Percentiles rank a stretch among this genome's conserved stretches.
These are phyloP conservation scores for Fraxinus velutina DNA, from an alignment of 305 asterid genomes.

Conservation along the genomic window DNA sequence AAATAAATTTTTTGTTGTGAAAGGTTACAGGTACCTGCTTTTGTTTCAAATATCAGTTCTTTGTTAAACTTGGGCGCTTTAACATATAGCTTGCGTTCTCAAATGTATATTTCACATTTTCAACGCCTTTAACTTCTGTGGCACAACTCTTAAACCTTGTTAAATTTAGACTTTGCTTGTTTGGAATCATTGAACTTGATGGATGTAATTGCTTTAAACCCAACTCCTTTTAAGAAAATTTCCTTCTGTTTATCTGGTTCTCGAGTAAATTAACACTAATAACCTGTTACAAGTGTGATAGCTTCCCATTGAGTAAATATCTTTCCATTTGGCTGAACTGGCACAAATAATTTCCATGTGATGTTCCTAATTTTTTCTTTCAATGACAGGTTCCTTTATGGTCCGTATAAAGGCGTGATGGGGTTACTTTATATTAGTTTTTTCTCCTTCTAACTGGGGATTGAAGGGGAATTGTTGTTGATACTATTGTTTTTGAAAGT, in stretches of 20 bases:
- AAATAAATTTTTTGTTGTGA: not conserved
- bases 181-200: not conserved
- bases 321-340: not conserved
- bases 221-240: not conserved
- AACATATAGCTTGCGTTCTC: not conserved
- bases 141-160: not conserved
- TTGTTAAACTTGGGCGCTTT: not conserved
- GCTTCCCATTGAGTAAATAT: not conserved
- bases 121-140: not conserved
- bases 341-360: not conserved
- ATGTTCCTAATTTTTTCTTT: constrained; percentile 12
- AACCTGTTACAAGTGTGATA: not conserved
- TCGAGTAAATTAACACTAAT: not conserved
- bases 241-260: not conserved
- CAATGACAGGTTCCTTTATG: constrained; percentile 74
- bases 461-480: not conserved
- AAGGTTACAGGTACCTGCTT: not conserved
- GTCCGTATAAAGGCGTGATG: constrained; percentile 77
- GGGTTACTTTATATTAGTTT: not conserved
- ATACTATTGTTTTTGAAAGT: not conserved
- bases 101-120: not conserved
- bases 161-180: not conserved
- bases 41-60: not conserved
- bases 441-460: not conserved
- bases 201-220: not conserved